Evolutionary conservation across 768 basidiomycete genomes (phyloP), one percentile per base, ranked within the genome.

Genomic region (Tulasnella sp.): DNA sequence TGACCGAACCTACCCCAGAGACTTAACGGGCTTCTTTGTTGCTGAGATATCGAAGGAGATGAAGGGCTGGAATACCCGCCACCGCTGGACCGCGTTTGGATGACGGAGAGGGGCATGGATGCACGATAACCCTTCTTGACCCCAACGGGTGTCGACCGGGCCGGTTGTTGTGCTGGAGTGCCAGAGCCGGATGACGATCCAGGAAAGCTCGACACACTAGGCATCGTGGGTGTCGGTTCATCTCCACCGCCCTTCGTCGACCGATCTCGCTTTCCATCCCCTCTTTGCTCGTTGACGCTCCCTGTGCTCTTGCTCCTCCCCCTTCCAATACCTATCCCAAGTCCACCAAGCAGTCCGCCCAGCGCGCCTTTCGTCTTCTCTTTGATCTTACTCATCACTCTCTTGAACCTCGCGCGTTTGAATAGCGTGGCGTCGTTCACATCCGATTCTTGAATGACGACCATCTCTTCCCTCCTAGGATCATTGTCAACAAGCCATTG

Each of bases 371-470:
- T 63, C 62, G 71, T 63, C 30, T 71, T 66, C 56, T 69, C 66
- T 41, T 67, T 64, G 54, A 74, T 60, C 27, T 67, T 67, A 26
- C 68, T 67, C 4, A 66, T 60, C 56, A 70, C 68, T 3, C 66
- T 69, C 42, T 68, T 72, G 27, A 73, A 67, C 26, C 45, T 42
- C 29, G 56, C 55, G 15, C 44, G 44, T 13, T 48, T 41, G 27
- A 54, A 63, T 41, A 29, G 34, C 5, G 34, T 15, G 86, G 74
- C 93, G 29, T 80, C 81, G 17, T 78, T 77, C 2, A 88, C 82
- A 63, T 96, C 94, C 47, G 80, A 79, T n/a, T 80, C 78, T 0
- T 88, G 84, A 23, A 95, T 83, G 45, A 76, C 73, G 51, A 83
- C 76, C 38, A 75, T 73, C 30, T 75, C 72, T 47, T 73, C 73